Evolutionary conservation across 1,284 basidiomycete genomes (phyloP).

Genomic region (Ustilago nuda): DNA sequence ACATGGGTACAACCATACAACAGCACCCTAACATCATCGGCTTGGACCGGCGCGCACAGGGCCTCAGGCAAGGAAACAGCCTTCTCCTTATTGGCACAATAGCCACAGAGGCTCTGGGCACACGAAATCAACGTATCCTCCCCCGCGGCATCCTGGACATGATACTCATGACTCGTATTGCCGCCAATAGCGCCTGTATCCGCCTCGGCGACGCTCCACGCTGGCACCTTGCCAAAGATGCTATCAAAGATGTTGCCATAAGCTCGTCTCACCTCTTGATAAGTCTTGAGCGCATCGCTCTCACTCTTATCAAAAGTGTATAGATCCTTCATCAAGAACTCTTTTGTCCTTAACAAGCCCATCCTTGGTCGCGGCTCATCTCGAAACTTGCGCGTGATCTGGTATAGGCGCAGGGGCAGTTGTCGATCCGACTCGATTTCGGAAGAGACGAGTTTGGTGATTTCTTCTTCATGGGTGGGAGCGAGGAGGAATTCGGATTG

Average conservation of each 20-base stretch:
- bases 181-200: conserved; percentile 70
- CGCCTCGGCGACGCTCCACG: conserved; percentile 68
- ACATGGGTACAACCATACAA: conserved; percentile 40
- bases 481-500: conserved; percentile 66
- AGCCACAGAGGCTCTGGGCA: conserved; percentile 50
- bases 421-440: conserved; percentile 61
- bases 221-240: conserved; percentile 26
- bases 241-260: conserved; percentile 65
- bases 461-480: conserved; percentile 70
- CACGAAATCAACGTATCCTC: conserved; percentile 69
- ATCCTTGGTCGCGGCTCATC: conserved; percentile 69
- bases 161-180: conserved; percentile 69
- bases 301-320: conserved; percentile 68
- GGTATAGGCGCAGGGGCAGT: conserved; percentile 68
- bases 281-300: conserved; percentile 43
- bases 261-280: conserved; percentile 64
- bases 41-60: conserved; percentile 12
- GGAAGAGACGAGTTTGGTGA: conserved; percentile 65
- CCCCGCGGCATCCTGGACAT: conserved; percentile 64
- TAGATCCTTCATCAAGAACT: conserved; percentile 70
- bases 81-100: conserved; percentile 68
- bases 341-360: conserved; percentile 68
- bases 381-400: conserved; percentile 68
- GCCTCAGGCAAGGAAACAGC: conserved; percentile 54
- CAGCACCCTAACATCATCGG: conserved; percentile 46